A percentile compares a stretch with the other conserved stretches of the same genome.
Conservation (phyloP, 148 eudicot species). For the Cornus florida region DNA sequence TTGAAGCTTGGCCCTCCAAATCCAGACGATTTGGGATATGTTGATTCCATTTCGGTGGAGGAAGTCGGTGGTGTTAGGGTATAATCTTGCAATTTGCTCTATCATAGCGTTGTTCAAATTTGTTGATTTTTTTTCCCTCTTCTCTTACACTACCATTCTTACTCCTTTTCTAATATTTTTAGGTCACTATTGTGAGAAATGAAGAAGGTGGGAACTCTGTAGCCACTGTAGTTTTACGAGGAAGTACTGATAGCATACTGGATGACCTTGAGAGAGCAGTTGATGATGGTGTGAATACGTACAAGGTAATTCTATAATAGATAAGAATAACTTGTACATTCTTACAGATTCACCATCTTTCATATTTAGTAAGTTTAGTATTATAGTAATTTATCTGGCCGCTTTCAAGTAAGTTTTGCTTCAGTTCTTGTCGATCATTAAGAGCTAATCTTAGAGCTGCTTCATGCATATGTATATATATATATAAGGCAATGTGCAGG, state of each 20-base stretch:
- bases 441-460: neutral
- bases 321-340: neutral
- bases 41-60: conserved; percentile 82
- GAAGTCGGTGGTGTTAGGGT: conserved; percentile 93
- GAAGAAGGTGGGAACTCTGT: conserved; percentile 95
- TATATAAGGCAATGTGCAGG: conserved; percentile 81
- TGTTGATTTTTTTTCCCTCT: neutral
- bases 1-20: conserved; percentile 84
- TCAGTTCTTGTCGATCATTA: neutral
- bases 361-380: neutral
- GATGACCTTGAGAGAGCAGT: conserved; percentile 99
- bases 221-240: conserved; percentile 77
- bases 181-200: conserved; percentile 90
- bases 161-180: conserved; percentile 10
- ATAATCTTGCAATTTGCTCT: conserved; percentile 18
- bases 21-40: conserved; percentile 88
- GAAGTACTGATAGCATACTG: conserved; percentile 96
- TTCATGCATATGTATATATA: conserved; percentile 2
- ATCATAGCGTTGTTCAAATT: neutral
- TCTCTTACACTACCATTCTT: neutral
- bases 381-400: neutral
- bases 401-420: neutral
- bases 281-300: conserved; percentile 94
- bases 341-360: neutral
- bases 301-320: conserved; percentile 48